phyloP scores from a whole-genome alignment of 2,329 filamentous ascomycete species.

The Albophoma yamanashiensis region DNA sequence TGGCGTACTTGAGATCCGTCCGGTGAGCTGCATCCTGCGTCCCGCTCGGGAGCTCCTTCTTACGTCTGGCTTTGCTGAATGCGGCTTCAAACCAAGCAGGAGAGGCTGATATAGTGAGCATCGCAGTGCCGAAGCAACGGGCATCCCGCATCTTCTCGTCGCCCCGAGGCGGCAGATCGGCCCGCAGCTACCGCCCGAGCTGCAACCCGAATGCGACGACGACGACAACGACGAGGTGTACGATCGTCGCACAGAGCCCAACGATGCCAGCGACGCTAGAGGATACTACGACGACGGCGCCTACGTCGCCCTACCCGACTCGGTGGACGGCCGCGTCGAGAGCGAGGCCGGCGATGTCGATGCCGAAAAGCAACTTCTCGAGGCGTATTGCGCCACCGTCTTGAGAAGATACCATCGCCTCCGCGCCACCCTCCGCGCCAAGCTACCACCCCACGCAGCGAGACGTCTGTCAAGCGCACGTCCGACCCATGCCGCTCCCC shows the following conservation, averaged over 20 bases:
- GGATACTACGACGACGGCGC: constrained; percentile 71
- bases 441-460: constrained; percentile 41
- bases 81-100: neutral
- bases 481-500: constrained; percentile 43
- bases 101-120: constrained; percentile 41
- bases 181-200: constrained; percentile 34
- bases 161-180: constrained; percentile 46
- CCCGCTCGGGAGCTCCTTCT: neutral
- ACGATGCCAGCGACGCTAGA: constrained; percentile 36
- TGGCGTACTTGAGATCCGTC: constrained; percentile 62
- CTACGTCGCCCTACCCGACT: constrained; percentile 47
- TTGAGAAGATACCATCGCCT: constrained; percentile 54
- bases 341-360: constrained; percentile 14
- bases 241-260: constrained; percentile 35
- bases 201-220: constrained; percentile 14
- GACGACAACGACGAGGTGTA: constrained; percentile 16
- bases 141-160: constrained; percentile 61
- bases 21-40: constrained; percentile 38
- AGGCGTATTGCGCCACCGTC: constrained; percentile 59
- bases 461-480: constrained; percentile 42
- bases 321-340: constrained; percentile 11
- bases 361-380: constrained; percentile 37
- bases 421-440: constrained; percentile 46
- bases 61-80: neutral
- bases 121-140: constrained; percentile 61